phyloP scores from a whole-genome alignment of 2,329 filamentous ascomycete genomes.

The Colletotrichum cereale region DNA sequence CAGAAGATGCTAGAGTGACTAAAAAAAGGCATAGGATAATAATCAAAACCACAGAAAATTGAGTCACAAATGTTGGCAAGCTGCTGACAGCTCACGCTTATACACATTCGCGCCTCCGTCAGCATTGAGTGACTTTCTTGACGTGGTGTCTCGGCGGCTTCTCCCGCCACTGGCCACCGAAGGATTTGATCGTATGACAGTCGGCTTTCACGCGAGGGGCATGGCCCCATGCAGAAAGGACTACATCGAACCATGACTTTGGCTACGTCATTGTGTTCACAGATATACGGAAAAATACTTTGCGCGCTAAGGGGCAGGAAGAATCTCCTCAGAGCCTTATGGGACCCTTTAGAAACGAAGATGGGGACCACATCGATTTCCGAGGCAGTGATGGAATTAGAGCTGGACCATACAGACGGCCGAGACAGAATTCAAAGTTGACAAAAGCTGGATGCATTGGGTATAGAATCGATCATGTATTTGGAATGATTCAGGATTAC shows the following conservation, averaged over 20 bases:
- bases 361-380: not conserved
- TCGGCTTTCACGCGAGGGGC: not conserved
- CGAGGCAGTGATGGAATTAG: not conserved
- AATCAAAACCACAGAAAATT: not conserved
- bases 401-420: fast-evolving
- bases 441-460: not conserved
- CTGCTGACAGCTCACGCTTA: not conserved
- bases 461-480: not conserved
- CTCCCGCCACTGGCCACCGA: not conserved
- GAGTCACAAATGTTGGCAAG: not conserved
- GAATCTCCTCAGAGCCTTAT: not conserved
- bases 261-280: too few species aligned
- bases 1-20: not conserved
- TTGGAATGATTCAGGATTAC: not conserved
- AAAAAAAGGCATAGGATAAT: not conserved
- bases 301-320: too few species aligned
- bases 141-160: not conserved
- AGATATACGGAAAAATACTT: too few species aligned
- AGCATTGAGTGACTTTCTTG: not conserved
- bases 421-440: fast-evolving
- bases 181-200: not conserved
- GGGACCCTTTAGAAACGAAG: too few species aligned
- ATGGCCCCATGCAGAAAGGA: conserved; percentile 37
- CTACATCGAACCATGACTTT: not conserved
- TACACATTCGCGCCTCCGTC: not conserved